Conservation (phyloP, 345 rosid genomes). For the sweet orange (Citrus sinensis) region DVS_A1.0 CM039164.1:1547001-1547500, state of each 20-base stretch:
- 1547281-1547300: neutral
- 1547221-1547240: slow-evolving; percentile 69
- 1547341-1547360: slow-evolving; percentile 72
- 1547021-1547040: slow-evolving; percentile 68
- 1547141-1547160: slow-evolving; percentile 17
- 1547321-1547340: neutral
- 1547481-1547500: neutral
- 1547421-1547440: slow-evolving; percentile 95
- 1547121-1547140: neutral
- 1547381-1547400: slow-evolving; percentile 95
- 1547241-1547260: slow-evolving; percentile 78
- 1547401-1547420: slow-evolving; percentile 84
- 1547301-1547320: neutral
- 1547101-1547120: neutral
- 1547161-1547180: slow-evolving; percentile 68
- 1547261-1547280: neutral
- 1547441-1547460: slow-evolving; percentile 45
- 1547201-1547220: slow-evolving; percentile 73
- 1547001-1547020: slow-evolving; percentile 87
- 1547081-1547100: neutral
- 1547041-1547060: slow-evolving; percentile 27
- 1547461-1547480: slow-evolving; percentile 7
- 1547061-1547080: neutral
- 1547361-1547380: slow-evolving; percentile 70
- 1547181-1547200: slow-evolving; percentile 45